Evolutionary conservation across 2,329 filamentous ascomycete species (phyloP).

Genomic region (Westerdykella aurantiaca): DNA sequence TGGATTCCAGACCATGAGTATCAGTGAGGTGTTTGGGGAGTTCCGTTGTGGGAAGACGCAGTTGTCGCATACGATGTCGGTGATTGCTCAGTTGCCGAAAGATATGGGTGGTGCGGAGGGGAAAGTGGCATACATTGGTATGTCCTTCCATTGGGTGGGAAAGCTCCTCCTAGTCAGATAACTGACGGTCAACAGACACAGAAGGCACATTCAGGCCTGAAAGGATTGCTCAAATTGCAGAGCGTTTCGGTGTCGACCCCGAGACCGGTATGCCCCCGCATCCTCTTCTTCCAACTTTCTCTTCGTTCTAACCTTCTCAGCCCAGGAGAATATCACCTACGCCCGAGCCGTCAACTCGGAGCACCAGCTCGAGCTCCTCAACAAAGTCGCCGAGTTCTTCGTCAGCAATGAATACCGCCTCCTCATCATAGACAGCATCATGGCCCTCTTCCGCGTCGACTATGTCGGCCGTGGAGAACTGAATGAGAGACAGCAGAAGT

Average conservation of each 20-base stretch:
- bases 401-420: slow-evolving; percentile 59
- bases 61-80: slow-evolving; percentile 62
- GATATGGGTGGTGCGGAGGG: slow-evolving; percentile 62
- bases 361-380: slow-evolving; percentile 59
- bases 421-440: slow-evolving; percentile 64
- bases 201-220: slow-evolving; percentile 56
- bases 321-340: slow-evolving; percentile 63
- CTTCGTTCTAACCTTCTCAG: slow-evolving; percentile 49
- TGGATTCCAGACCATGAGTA: slow-evolving; percentile 65
- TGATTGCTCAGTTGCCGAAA: slow-evolving; percentile 54
- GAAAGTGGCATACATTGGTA: slow-evolving; percentile 63
- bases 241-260: slow-evolving; percentile 52
- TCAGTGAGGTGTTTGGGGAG: slow-evolving; percentile 60
- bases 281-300: not conserved
- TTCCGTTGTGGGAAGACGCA: slow-evolving; percentile 65
- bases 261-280: slow-evolving; percentile 21
- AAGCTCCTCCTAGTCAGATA: not conserved
- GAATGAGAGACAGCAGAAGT: slow-evolving; percentile 62
- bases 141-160: slow-evolving; percentile 1
- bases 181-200: slow-evolving; percentile 42
- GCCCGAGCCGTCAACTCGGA: slow-evolving; percentile 62
- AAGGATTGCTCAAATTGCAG: slow-evolving; percentile 61
- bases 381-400: slow-evolving; percentile 56
- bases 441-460: slow-evolving; percentile 64
- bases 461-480: slow-evolving; percentile 62